Evolutionary conservation across 345 rosid genomes (phyloP).

Genomic region (Gossypium bickii): DNA sequence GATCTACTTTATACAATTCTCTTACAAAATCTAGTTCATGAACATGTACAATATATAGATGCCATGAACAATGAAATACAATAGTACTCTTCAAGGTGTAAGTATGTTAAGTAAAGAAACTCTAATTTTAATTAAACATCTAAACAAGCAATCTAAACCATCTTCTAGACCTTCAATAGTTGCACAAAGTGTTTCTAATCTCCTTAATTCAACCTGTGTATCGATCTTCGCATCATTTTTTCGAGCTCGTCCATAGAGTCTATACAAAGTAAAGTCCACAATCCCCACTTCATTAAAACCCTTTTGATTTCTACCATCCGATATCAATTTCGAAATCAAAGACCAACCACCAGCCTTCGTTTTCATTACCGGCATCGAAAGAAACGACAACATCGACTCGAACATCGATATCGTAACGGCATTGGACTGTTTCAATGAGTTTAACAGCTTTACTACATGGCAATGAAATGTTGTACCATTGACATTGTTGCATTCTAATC

Average conservation of each 20-base stretch:
- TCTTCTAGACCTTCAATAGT: constrained; percentile 32
- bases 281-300: constrained; percentile 37
- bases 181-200: constrained; percentile 31
- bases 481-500: constrained; percentile 20
- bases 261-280: constrained; percentile 29
- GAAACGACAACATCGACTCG: constrained; percentile 40
- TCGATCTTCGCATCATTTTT: constrained; percentile 25
- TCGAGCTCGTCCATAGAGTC: constrained; percentile 15
- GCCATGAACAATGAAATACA: not conserved
- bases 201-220: constrained; percentile 25
- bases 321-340: constrained; percentile 33
- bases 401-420: constrained; percentile 30
- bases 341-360: constrained; percentile 39
- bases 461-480: constrained; percentile 13
- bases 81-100: constrained; percentile 18
- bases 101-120: constrained; percentile 37
- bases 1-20: not conserved
- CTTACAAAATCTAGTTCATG: constrained; percentile 12
- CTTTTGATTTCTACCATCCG: constrained; percentile 26
- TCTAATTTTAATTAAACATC: constrained; percentile 38
- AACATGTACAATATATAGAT: not conserved
- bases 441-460: constrained; percentile 21
- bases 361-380: constrained; percentile 26
- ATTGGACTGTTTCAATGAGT: constrained; percentile 38
- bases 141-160: constrained; percentile 33